Percentiles rank a stretch among this genome's conserved stretches.
phyloP scores from a whole-genome alignment of 2,329 filamentous ascomycete species.

The Colletotrichum endophyticum region DNA sequence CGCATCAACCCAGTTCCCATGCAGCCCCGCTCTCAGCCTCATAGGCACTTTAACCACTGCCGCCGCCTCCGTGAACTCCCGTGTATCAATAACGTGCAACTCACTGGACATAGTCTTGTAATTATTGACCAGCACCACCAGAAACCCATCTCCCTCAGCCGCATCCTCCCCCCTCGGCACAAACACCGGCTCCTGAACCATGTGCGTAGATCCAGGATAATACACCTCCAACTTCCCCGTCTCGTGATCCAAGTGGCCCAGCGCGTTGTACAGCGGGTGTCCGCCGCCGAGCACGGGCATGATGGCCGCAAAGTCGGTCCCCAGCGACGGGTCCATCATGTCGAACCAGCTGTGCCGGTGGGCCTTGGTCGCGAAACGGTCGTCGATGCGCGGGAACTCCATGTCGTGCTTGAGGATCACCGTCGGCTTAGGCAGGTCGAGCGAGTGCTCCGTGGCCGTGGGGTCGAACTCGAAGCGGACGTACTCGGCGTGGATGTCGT shows the following conservation, averaged over 20 bases:
- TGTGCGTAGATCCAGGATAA: slow-evolving; percentile 34
- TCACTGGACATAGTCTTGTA: slow-evolving; percentile 15
- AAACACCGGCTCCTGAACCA: slow-evolving; percentile 48
- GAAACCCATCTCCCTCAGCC: slow-evolving; percentile 43
- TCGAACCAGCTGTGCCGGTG: slow-evolving; percentile 14
- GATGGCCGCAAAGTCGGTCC: slow-evolving; percentile 20
- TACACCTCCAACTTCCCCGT: slow-evolving; percentile 33
- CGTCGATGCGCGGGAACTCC: slow-evolving; percentile 16
- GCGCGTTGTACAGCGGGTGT: slow-evolving; percentile 33
- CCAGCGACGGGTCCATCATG: slow-evolving; percentile 11
- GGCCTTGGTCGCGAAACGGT: background rate
- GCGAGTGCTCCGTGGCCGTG: background rate
- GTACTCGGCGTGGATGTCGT: slow-evolving; percentile 26
- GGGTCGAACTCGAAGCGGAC: slow-evolving; percentile 16
- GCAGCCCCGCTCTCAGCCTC: background rate
- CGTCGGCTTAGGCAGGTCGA: background rate
- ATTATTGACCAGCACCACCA: slow-evolving; percentile 33
- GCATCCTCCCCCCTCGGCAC: slow-evolving; percentile 37
- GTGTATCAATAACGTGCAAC: slow-evolving; percentile 7
- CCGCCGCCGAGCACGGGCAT: slow-evolving; percentile 16
- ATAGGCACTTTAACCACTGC: slow-evolving; percentile 5
- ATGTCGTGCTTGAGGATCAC: slow-evolving; percentile 6
- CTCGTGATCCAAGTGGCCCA: slow-evolving; percentile 33
- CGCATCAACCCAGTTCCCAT: slow-evolving; percentile 11
- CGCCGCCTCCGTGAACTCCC: background rate